These are phyloP conservation scores for Juncus effusus DNA, from an alignment of 176 grass and related monocot species.

Conservation along the genomic window DNA sequence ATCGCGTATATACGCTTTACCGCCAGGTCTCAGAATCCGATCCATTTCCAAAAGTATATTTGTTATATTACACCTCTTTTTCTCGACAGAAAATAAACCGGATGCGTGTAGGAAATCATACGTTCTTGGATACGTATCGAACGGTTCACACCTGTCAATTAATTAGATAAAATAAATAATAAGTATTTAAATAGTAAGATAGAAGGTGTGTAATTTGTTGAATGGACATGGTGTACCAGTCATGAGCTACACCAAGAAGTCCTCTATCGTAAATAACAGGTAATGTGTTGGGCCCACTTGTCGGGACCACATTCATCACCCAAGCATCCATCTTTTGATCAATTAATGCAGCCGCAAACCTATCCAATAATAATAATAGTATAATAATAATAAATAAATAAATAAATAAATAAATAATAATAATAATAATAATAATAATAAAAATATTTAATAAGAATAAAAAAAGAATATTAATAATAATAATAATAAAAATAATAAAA, in stretches of 20 bases:
- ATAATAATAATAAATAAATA: no score
- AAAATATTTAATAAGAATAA: no score
- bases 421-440: no score
- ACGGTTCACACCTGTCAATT: conserved; percentile 76
- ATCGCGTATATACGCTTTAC: conserved; percentile 69
- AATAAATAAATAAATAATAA: no score
- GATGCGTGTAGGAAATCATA: conserved; percentile 85
- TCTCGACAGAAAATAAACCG: conserved; percentile 71
- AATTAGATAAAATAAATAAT: not conserved
- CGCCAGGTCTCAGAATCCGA: conserved; percentile 72
- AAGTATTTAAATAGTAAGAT: conserved; percentile 5
- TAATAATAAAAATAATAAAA: no score
- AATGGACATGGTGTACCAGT: conserved; percentile 48
- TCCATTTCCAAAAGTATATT: conserved; percentile 88
- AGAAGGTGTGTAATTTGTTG: not conserved
- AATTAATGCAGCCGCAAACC: conserved; percentile 78
- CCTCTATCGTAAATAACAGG: conserved; percentile 91
- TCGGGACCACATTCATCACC: conserved; percentile 97
- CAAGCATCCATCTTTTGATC: conserved; percentile 66
- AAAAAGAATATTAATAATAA: no score
- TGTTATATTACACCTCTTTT: conserved; percentile 81
- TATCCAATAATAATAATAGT: no score
- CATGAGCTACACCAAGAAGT: conserved; percentile 89
- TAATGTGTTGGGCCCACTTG: conserved; percentile 67
- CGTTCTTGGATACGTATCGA: conserved; percentile 97